Evolutionary conservation across 352 stramenopile species (phyloP).

Genomic region (Phytophthora foliorum): DNA sequence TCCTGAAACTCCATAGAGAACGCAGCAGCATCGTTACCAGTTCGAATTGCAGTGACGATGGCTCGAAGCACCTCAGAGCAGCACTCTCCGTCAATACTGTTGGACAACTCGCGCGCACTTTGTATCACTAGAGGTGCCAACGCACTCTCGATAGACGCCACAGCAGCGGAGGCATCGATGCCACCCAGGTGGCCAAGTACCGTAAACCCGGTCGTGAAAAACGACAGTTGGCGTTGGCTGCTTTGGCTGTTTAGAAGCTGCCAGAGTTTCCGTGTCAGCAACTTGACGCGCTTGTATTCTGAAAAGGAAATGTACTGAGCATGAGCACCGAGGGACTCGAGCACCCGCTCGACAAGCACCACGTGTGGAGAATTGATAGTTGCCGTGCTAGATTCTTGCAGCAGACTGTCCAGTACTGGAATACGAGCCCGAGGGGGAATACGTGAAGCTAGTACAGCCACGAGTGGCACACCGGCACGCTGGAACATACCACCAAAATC

Average conservation of each 20-base stretch:
- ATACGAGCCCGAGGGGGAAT: conserved; percentile 17
- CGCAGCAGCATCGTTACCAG: conserved; percentile 15
- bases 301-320: conserved; percentile 27
- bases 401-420: conserved; percentile 32
- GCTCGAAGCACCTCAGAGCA: conserved; percentile 31
- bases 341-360: conserved; percentile 48
- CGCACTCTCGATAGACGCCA: conserved; percentile 26
- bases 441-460: conserved; percentile 34
- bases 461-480: conserved; percentile 31
- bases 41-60: conserved; percentile 35
- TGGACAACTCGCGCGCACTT: conserved; percentile 19
- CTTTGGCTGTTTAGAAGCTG: conserved; percentile 36
- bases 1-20: conserved; percentile 37
- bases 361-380: conserved; percentile 26
- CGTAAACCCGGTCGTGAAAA: conserved; percentile 52
- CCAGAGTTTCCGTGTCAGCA: conserved; percentile 54
- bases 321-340: conserved; percentile 37
- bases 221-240: conserved; percentile 20
- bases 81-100: not conserved
- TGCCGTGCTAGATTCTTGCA: conserved; percentile 15
- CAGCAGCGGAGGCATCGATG: conserved; percentile 31
- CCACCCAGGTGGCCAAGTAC: conserved; percentile 42
- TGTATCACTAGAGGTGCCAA: conserved; percentile 47
- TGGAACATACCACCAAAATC: conserved; percentile 36
- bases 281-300: conserved; percentile 50